Conservation (phyloP, 140 eudicot genomes). For the Erigeron philadelphicus region DNA sequence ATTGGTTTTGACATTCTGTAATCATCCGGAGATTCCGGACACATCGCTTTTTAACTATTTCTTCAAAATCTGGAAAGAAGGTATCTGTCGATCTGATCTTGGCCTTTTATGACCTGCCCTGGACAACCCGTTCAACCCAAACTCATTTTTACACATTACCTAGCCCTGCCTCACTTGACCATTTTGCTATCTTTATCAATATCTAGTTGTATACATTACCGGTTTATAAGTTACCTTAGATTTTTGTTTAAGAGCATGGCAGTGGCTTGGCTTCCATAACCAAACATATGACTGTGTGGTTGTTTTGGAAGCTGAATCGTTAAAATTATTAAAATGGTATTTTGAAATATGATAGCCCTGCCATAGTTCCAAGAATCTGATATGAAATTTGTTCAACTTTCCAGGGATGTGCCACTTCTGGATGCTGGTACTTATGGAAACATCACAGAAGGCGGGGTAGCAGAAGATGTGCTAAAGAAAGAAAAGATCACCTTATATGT, state of each 20-base stretch:
- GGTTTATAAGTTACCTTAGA: neutral
- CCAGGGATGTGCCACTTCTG: conserved; percentile 72
- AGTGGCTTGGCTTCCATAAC: neutral
- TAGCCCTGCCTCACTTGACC: neutral
- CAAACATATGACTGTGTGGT: neutral
- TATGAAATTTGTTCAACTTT: neutral
- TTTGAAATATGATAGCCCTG: neutral
- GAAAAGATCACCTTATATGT: conserved; percentile 77
- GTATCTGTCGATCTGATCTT: no score
- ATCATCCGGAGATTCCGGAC: no score
- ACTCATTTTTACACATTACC: neutral
- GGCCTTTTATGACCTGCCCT: no score
- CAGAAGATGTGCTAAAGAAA: conserved; percentile 51
- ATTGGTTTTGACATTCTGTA: neutral
- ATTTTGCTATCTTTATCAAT: neutral
- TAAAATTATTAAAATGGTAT: neutral
- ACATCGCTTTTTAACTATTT: no score
- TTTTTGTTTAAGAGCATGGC: neutral
- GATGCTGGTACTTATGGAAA: conserved; percentile 50
- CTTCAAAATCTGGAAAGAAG: no score
- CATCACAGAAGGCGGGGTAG: conserved; percentile 38
- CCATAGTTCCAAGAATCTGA: neutral
- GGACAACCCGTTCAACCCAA: neutral
- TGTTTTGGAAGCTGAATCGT: neutral
- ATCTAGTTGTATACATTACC: neutral